Evolutionary conservation across 1,284 basidiomycete species (phyloP).

Genomic region (Tetrapyrgos nigripes): DNA sequence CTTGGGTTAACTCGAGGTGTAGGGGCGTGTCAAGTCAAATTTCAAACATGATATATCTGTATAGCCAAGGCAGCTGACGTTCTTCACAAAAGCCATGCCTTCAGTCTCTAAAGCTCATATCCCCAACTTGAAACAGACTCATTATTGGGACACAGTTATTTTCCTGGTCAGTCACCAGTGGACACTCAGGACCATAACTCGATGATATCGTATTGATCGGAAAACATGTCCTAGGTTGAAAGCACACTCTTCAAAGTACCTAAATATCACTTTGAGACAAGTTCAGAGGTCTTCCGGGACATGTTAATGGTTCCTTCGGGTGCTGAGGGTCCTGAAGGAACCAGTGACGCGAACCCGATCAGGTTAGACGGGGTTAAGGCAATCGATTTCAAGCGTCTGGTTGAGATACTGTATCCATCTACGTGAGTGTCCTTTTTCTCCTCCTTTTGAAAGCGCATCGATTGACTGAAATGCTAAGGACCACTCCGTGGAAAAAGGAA

Average conservation of each 20-base stretch:
- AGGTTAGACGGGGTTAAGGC: conserved; percentile 30
- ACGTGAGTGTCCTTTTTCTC: conserved; percentile 24
- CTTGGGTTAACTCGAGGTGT: no score
- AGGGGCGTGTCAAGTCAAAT: no score
- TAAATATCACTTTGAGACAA: conserved; percentile 28
- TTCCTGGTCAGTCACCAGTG: no score
- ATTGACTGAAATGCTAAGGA: conserved; percentile 48
- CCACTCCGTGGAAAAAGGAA: no score
- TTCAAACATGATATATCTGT: no score
- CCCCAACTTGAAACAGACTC: no score
- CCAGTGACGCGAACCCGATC: conserved; percentile 37
- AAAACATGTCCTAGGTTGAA: conserved; percentile 38
- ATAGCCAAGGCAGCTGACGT: no score
- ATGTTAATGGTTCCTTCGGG: conserved; percentile 30
- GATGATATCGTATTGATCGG: no score
- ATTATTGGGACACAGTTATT: no score
- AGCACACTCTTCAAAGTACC: conserved; percentile 36
- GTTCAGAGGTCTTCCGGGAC: conserved; percentile 33
- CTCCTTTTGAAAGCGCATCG: conserved; percentile 50
- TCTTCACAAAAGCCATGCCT: no score
- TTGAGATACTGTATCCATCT: conserved; percentile 38
- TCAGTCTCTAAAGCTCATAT: no score
- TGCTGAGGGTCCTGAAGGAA: conserved; percentile 29
- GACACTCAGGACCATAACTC: no score
- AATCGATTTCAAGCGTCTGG: conserved; percentile 33